Evolutionary conservation across 2,329 filamentous ascomycete genomes (phyloP), one percentile per base, ranked within the genome.

Genomic region (Sporothrix curviconia): DNA sequence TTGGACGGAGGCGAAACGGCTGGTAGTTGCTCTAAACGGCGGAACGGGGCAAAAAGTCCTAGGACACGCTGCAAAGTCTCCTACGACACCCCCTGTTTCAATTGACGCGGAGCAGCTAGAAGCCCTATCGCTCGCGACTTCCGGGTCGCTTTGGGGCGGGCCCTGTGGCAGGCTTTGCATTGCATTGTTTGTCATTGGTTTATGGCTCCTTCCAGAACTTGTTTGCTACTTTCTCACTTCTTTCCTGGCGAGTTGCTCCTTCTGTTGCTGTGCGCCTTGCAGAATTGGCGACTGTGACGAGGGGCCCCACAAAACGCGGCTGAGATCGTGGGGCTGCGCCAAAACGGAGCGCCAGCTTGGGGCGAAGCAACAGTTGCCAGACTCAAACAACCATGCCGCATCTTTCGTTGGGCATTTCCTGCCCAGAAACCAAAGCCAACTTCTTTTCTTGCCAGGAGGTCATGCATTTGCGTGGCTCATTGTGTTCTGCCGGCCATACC

Each of bases 231-330:
- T 25, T 51, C 34, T 5, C 25, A 14, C 12, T 28, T 39, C 34
- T 30, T 22, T 30, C 28, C 42, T 22, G 11, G 15, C 19, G 25
- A 17, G 14, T 12, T 52, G 22, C 22, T 28, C 15, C 17, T 37
- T 25, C 34, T 9, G 11, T 17, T 7, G 19, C 49, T 52, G 32
- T 52, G 49, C 15, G 37, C 50, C 37, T 53, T 42, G 55, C 40
- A 44, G 52, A 49, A 44, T 52, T 57, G 47, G 39, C 47, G 46
- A 53, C 30, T 37, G n/a, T 30, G 22, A 3, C 11, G n/a, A 14
- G 44, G 7, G 15, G 56, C 57, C 51, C 57, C 57, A 55, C 51
- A 58, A 58, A 54, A 55, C 5, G 57, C 57, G 57, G 57, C 57
- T 58, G 57, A 58, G 51, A 55, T 50, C 50, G 50, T 43, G 56